A percentile compares a stretch with the other conserved stretches of the same genome.
Conservation (phyloP, 306 rosid genomes). For the Cicer arietinum region DNA sequence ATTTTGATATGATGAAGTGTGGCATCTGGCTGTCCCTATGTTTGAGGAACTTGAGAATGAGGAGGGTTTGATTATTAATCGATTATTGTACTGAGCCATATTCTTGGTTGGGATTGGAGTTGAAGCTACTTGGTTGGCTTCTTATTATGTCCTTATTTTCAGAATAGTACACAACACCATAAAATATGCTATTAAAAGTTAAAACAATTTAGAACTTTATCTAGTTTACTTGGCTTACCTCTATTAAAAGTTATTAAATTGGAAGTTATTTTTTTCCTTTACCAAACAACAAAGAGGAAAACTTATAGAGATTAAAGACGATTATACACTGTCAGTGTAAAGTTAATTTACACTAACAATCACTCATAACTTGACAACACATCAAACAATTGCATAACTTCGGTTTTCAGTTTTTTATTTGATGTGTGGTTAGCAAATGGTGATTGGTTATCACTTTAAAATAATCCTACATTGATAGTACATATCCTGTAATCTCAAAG, state of each 20-base stretch:
- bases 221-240: neutral
- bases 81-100: constrained; percentile 18
- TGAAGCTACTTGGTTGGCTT: constrained; percentile 12
- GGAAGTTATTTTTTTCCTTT: neutral
- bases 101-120: neutral
- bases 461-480: no score
- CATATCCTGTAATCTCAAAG: no score
- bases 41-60: constrained; percentile 21
- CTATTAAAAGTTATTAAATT: neutral
- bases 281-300: neutral
- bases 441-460: no score
- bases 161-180: constrained; percentile 14
- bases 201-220: constrained; percentile 1
- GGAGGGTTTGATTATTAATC: constrained; percentile 5
- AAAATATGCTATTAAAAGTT: neutral
- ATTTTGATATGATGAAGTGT: constrained; percentile 27
- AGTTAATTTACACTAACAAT: no score
- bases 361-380: no score
- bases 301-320: neutral
- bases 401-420: no score
- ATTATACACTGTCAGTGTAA: no score
- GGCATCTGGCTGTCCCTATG: neutral
- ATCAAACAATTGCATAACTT: no score
- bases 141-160: constrained; percentile 9
- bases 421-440: no score